Base-by-base conservation (phyloP, 1,284 basidiomycete genomes). In the Apiotrichum sp. region DNA sequence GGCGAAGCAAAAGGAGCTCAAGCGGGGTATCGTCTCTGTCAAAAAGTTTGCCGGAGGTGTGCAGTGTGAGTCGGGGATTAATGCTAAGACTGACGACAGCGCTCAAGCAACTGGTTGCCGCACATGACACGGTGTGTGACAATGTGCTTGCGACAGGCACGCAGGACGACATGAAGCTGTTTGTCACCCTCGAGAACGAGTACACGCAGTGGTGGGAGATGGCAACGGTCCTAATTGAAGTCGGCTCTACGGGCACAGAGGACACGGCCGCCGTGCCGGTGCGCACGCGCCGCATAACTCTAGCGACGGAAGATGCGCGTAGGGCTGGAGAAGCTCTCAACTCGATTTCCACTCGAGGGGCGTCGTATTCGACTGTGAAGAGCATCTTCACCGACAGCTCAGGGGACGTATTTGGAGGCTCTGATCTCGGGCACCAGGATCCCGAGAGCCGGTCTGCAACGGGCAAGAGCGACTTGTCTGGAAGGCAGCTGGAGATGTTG, bases 181-280 rank as follows among this genome's bases (percentile, higher is more conserved):
- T 71, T 50, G 65, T 57, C 48, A 57, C 65, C 16, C 65, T 87
- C 51, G 82, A 84, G 45, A 69, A 78, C 47, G 81, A 82, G 63
- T 86, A 84, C 68, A 80, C 80, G 13, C 82, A 90, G 32, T 86
- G 87, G 48, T 92, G 89, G 88, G 90, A 93, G 67, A 92, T 89
- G 69, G 89, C 89, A 0, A 87, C 88, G 63, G 78, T 93, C 13
- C 79, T 93, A 34, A 86, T 93, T 57, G 87, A 91, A 67, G 79
- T 92, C 4, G 88, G 86, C 0, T 65, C 69, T 4, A 72, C 69
- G 1, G 69, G 69, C 3, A 52, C 63, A 8, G 64, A 63, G n/a
- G 53, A 58, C 5, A 31, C 44, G n/a, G 10, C 50, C 38, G 34
- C 54, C 11, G 29, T 33, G 35, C 41, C 40, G 11, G 41, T 56